A percentile compares a stretch with the other conserved stretches of the same genome.
phyloP scores from a whole-genome alignment of 2,329 filamentous ascomycete species.

The Eurotiales sp. region DNA sequence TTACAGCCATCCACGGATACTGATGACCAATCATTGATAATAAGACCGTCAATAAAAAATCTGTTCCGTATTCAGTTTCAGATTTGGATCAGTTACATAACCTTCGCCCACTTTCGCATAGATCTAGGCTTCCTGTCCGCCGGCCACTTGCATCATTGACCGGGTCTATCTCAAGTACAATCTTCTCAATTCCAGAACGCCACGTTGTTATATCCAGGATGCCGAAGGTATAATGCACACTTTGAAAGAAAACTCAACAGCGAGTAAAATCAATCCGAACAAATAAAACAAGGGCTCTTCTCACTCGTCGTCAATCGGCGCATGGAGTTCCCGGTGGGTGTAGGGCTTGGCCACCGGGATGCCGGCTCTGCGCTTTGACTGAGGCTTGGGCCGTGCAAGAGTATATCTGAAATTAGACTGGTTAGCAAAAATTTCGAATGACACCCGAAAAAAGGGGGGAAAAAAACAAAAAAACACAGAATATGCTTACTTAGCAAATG shows the following conservation, averaged over 20 bases:
- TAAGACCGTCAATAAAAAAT: background rate
- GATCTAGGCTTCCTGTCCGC: background rate
- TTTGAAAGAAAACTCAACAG: conserved; percentile 6
- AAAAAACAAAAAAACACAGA: background rate
- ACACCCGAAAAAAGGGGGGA: too few species aligned
- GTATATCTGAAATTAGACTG: conserved; percentile 29
- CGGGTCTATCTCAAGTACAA: background rate
- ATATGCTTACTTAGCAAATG: conserved; percentile 88
- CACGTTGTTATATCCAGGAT: conserved; percentile 13
- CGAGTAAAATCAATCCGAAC: conserved; percentile 7
- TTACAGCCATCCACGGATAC: too few species aligned
- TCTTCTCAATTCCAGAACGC: conserved; percentile 8
- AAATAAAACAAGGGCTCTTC: background rate
- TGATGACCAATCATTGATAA: background rate
- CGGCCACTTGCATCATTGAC: background rate
- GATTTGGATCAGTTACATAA: background rate
- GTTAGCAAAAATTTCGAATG: too few species aligned
- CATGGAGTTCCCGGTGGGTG: conserved; percentile 18
- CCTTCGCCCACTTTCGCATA: background rate
- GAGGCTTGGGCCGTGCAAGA: conserved; percentile 37
- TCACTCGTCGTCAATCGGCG: conserved; percentile 14
- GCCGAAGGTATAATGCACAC: conserved; percentile 14
- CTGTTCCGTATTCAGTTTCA: background rate
- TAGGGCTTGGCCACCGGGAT: conserved; percentile 31
- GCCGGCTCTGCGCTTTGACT: conserved; percentile 36